Evolutionary conservation across 1,284 basidiomycete species (phyloP).

Genomic region (Lentinula novae-zelandiae): DNA sequence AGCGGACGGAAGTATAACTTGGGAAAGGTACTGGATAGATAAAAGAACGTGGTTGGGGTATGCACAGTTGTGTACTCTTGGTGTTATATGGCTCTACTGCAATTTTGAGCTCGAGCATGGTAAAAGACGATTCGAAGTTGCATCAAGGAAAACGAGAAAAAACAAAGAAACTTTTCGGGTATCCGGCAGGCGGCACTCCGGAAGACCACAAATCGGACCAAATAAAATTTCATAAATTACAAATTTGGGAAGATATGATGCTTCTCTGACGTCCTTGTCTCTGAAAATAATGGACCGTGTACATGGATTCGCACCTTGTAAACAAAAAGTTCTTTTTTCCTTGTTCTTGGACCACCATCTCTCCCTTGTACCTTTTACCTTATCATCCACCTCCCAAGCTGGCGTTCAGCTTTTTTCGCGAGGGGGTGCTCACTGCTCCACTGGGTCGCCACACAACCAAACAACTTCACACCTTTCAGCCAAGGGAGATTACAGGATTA

Average conservation of each 20-base stretch:
- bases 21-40: too few relatives aligned
- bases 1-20: too few relatives aligned
- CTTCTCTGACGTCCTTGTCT: not conserved
- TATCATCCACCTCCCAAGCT: not conserved
- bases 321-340: not conserved
- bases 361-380: not conserved
- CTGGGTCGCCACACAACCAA: not conserved
- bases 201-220: too few relatives aligned
- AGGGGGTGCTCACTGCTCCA: not conserved
- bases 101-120: too few relatives aligned
- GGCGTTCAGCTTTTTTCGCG: not conserved
- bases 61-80: too few relatives aligned
- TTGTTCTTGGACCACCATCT: not conserved
- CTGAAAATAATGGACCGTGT: not conserved
- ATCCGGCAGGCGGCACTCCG: too few relatives aligned
- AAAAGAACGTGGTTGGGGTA: too few relatives aligned
- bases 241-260: not conserved
- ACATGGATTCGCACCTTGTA: not conserved
- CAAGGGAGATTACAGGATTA: not conserved
- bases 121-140: too few relatives aligned
- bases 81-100: too few relatives aligned
- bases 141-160: too few relatives aligned
- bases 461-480: not conserved
- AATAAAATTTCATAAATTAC: too few relatives aligned
- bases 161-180: too few relatives aligned